Conservation (phyloP, 768 basidiomycete species). For the Naganishia friedmannii region DNA sequence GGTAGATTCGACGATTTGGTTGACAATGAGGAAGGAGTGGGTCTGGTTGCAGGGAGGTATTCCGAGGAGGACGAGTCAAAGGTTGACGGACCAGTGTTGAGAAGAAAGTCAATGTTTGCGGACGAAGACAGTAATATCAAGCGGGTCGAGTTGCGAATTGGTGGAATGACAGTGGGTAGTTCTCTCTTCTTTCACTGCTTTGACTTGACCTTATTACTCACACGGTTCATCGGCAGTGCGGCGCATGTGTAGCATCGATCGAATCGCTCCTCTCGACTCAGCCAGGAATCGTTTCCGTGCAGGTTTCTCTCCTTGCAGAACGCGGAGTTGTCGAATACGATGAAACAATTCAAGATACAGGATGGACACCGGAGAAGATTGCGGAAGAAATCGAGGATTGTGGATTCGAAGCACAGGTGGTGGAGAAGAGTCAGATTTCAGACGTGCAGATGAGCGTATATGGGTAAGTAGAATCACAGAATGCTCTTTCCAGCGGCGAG, state of each 20-base stretch:
- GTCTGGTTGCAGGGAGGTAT: constrained; percentile 34
- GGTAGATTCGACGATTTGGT: constrained; percentile 21
- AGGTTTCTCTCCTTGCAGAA: constrained; percentile 96
- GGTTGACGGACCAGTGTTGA: neutral
- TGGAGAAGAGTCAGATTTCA: constrained; percentile 46
- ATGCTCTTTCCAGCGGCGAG: neutral
- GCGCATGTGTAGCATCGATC: constrained; percentile 52
- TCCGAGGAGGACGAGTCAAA: constrained; percentile 30
- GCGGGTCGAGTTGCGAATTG: constrained; percentile 45
- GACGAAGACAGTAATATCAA: constrained; percentile 27
- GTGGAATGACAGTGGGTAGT: constrained; percentile 49
- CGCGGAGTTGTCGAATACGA: constrained; percentile 89
- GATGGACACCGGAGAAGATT: constrained; percentile 79
- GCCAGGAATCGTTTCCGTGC: constrained; percentile 82
- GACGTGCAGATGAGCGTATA: constrained; percentile 48
- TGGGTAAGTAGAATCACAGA: constrained; percentile 37
- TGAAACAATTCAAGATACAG: constrained; percentile 52
- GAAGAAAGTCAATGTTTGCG: constrained; percentile 10
- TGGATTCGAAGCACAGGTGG: constrained; percentile 50
- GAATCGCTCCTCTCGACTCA: constrained; percentile 55
- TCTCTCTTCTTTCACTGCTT: constrained; percentile 4
- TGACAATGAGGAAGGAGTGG: constrained; percentile 32
- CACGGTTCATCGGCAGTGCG: constrained; percentile 43
- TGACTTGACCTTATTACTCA: neutral
- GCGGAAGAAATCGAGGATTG: constrained; percentile 78